phyloP scores from a whole-genome alignment of 2,329 filamentous ascomycete genomes.

The Cercospora janseana region DNA sequence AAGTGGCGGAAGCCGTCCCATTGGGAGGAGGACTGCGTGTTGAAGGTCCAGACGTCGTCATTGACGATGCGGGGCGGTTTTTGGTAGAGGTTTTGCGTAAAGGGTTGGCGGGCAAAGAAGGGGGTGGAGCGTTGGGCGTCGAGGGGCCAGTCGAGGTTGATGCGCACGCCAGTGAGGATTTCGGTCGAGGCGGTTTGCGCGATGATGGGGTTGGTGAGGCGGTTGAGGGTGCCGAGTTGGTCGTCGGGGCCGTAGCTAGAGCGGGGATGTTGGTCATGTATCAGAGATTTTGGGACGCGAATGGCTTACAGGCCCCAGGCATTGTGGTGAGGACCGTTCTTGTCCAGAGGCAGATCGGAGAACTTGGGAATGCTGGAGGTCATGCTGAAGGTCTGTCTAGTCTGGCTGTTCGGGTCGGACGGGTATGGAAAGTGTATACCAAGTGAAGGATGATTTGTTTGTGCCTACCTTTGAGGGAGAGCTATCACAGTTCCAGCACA shows the following conservation, averaged over 20 bases:
- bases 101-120: constrained; percentile 57
- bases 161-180: constrained; percentile 56
- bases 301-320: constrained; percentile 34
- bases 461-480: no score
- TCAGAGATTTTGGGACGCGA: neutral
- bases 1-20: constrained; percentile 57
- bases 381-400: constrained; percentile 10
- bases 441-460: no score
- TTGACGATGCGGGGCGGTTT: constrained; percentile 56
- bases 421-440: no score
- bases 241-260: constrained; percentile 55
- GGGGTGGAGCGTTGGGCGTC: constrained; percentile 53
- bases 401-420: neutral
- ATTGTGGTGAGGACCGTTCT: constrained; percentile 48
- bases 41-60: constrained; percentile 56
- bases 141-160: constrained; percentile 62
- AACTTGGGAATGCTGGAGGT: constrained; percentile 45
- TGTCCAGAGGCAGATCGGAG: constrained; percentile 49
- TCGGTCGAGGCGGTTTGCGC: constrained; percentile 49
- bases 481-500: neutral
- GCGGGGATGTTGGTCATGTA: constrained; percentile 38
- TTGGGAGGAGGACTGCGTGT: constrained; percentile 31
- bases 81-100: constrained; percentile 54
- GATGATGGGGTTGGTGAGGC: constrained; percentile 56
- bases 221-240: constrained; percentile 61